Evolutionary conservation across 2,329 filamentous ascomycete species (phyloP).

Genomic region (Trichoderma lentiforme): DNA sequence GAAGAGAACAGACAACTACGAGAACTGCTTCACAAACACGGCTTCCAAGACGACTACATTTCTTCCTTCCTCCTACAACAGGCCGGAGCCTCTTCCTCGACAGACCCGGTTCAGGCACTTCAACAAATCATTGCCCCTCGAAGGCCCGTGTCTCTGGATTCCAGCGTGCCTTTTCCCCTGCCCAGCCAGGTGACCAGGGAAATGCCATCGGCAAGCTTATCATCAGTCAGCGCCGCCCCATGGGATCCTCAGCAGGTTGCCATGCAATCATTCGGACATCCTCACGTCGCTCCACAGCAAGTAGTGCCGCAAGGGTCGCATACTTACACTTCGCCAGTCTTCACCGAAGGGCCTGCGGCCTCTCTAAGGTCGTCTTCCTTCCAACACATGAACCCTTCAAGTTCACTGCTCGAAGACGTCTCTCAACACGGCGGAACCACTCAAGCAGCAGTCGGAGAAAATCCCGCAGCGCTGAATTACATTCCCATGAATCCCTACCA

Average conservation of each 20-base stretch:
- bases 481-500: constrained; percentile 16
- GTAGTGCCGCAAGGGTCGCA: neutral
- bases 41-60: constrained; percentile 56
- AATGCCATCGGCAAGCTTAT: constrained; percentile 32
- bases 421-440: constrained; percentile 9
- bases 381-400: constrained; percentile 2
- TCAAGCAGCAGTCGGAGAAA: constrained; percentile 5
- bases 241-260: constrained; percentile 33
- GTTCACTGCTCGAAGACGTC: constrained; percentile 10
- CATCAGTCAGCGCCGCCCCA: constrained; percentile 31
- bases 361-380: neutral
- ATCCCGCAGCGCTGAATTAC: constrained; percentile 11
- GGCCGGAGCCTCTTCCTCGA: neutral
- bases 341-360: constrained; percentile 9
- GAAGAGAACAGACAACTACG: constrained; percentile 67
- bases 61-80: constrained; percentile 37
- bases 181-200: constrained; percentile 34
- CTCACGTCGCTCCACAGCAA: constrained; percentile 12
- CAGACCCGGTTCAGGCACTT: constrained; percentile 32
- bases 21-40: constrained; percentile 54
- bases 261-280: constrained; percentile 29
- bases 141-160: constrained; percentile 31
- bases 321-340: constrained; percentile 11
- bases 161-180: constrained; percentile 27
- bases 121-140: constrained; percentile 39